These are phyloP conservation scores for Asterochloris erici DNA, from an alignment of 139 green algal genomes.

Conservation along the genomic window DNA sequence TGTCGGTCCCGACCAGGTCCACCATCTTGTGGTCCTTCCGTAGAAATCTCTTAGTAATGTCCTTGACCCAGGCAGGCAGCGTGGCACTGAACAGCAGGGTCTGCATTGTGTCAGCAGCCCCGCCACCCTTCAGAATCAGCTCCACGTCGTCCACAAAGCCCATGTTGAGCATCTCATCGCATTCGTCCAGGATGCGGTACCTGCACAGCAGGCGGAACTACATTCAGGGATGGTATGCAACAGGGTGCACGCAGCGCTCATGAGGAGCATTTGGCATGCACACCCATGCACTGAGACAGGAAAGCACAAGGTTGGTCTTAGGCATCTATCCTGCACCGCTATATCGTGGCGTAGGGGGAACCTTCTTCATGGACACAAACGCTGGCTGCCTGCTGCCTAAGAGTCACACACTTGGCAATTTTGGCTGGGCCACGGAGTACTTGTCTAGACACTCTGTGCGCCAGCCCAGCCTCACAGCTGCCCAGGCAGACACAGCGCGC, in stretches of 20 bases:
- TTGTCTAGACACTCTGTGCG: too few relatives aligned
- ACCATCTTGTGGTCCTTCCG: slow-evolving; percentile 63
- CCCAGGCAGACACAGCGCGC: too few relatives aligned
- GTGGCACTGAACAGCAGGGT: slow-evolving; percentile 98
- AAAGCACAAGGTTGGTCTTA: neutral
- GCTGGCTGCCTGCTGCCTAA: too few relatives aligned
- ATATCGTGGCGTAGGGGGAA: too few relatives aligned
- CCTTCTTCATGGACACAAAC: too few relatives aligned
- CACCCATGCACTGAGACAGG: too few relatives aligned
- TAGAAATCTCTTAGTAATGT: slow-evolving; percentile 86
- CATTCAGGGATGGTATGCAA: neutral
- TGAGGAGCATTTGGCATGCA: neutral
- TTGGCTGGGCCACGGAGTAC: too few relatives aligned
- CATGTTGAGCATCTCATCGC: slow-evolving; percentile 99
- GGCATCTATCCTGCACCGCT: neutral
- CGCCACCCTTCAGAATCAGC: slow-evolving; percentile 82
- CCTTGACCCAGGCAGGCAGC: slow-evolving; percentile 91
- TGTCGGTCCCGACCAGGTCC: slow-evolving; percentile 89
- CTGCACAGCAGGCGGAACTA: slow-evolving; percentile 7
- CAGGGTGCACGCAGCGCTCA: neutral
- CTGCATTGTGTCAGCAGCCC: slow-evolving; percentile 59
- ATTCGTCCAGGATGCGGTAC: slow-evolving; percentile 96
- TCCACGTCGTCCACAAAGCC: slow-evolving; percentile 99
- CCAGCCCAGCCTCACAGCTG: too few relatives aligned
- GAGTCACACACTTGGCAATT: too few relatives aligned